Percentiles rank a stretch among this genome's conserved stretches.
Conservation (phyloP, 768 basidiomycete genomes). For the Podaxis sp. region DNA sequence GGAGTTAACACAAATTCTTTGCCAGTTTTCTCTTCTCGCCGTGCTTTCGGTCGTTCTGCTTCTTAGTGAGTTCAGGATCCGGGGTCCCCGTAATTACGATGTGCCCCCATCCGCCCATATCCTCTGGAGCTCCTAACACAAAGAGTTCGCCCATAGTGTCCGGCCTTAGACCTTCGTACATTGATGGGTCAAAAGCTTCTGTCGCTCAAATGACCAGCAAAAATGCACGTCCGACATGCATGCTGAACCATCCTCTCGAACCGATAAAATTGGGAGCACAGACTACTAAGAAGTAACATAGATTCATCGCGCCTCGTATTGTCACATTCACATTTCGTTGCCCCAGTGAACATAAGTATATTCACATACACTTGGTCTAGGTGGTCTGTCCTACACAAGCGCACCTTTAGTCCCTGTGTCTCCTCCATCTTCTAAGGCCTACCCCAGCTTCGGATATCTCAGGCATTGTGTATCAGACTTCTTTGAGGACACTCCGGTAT, state of each 20-base stretch:
- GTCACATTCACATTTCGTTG: background rate
- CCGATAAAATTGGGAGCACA: background rate
- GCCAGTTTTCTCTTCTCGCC: no score
- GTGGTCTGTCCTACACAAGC: background rate
- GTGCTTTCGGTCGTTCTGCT: no score
- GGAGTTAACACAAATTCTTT: no score
- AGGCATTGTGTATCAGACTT: background rate
- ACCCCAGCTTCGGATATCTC: background rate
- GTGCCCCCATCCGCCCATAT: no score
- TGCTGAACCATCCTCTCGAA: background rate
- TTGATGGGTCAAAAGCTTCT: background rate
- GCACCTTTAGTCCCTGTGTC: background rate
- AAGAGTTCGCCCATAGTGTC: background rate
- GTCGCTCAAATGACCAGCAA: no score
- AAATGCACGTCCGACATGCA: background rate
- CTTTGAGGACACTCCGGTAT: conserved; percentile 8
- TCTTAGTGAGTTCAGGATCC: no score
- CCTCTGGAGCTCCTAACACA: background rate
- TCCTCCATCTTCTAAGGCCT: background rate
- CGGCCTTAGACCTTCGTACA: background rate
- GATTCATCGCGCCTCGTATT: conserved; percentile 11
- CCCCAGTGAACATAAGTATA: background rate
- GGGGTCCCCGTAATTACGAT: no score
- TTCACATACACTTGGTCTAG: background rate
- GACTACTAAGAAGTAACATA: background rate